These are phyloP conservation scores for Fusarium mexicanum DNA, from an alignment of 2,329 filamentous ascomycete species.

Conservation along the genomic window DNA sequence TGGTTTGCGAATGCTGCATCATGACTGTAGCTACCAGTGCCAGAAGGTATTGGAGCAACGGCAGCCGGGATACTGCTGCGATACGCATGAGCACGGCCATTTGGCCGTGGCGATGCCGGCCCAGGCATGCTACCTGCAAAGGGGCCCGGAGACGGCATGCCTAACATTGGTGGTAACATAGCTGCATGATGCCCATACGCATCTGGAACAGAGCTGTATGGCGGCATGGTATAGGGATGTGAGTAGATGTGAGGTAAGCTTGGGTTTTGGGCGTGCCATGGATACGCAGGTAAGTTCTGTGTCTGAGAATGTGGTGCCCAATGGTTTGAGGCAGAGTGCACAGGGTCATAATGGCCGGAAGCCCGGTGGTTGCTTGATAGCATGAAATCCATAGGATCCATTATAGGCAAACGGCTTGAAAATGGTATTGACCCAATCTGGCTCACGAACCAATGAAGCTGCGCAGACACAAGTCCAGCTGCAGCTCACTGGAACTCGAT, in stretches of 20 bases:
- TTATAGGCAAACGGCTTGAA: conserved; percentile 18
- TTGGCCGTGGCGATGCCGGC: conserved; percentile 23
- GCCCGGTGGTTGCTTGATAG: conserved; percentile 35
- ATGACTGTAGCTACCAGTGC: conserved; percentile 9
- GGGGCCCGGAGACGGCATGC: conserved; percentile 22
- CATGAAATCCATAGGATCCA: conserved; percentile 45
- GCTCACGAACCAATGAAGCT: conserved; percentile 2
- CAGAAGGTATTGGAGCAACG: conserved; percentile 4
- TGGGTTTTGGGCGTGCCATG: conserved; percentile 37
- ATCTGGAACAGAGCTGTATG: conserved; percentile 30
- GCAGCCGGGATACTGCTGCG: conserved; percentile 21
- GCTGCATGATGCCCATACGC: conserved; percentile 32
- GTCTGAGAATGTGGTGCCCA: conserved; percentile 40
- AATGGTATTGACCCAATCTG: neutral
- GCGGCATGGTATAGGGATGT: conserved; percentile 28
- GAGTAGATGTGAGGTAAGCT: conserved; percentile 33
- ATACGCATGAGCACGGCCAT: conserved; percentile 19
- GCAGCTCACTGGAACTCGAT: conserved; percentile 3
- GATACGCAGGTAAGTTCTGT: conserved; percentile 32
- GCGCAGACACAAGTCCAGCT: conserved; percentile 2
- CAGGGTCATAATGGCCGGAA: conserved; percentile 41
- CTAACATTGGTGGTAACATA: conserved; percentile 38
- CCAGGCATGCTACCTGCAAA: conserved; percentile 26
- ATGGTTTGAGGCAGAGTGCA: conserved; percentile 39
- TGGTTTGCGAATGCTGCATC: conserved; percentile 39